A percentile compares a stretch with the other conserved stretches of the same genome.
phyloP scores from a whole-genome alignment of 441 rosid species.

The Adansonia gregorii region DNA sequence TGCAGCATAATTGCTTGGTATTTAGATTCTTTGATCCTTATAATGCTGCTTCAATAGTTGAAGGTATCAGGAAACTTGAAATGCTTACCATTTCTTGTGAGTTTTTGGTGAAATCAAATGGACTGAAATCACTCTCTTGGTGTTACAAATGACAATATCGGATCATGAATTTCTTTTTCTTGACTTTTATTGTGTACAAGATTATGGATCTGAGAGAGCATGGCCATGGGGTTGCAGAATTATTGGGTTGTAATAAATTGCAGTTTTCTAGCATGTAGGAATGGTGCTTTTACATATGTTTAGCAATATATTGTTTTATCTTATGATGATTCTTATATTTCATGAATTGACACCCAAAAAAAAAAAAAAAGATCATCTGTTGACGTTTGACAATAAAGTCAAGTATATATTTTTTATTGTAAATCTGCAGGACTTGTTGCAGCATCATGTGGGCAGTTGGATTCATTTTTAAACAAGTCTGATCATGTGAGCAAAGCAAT shows the following conservation, averaged over 20 bases:
- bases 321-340: neutral
- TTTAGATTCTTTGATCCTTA: neutral
- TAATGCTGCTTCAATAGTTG: neutral
- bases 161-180: neutral
- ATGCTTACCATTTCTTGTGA: neutral
- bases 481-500: constrained; percentile 38
- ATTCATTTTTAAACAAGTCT: constrained; percentile 44
- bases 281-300: neutral
- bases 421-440: constrained; percentile 71
- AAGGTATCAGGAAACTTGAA: neutral
- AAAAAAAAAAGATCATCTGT: neutral
- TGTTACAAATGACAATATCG: neutral
- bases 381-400: constrained; percentile 5
- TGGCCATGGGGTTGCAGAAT: neutral
- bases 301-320: neutral
- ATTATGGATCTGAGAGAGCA: neutral
- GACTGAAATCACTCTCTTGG: neutral
- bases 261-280: neutral
- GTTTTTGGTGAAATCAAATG: neutral
- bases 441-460: constrained; percentile 80
- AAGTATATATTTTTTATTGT: neutral
- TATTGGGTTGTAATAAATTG: neutral
- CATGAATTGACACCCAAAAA: neutral
- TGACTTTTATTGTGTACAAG: neutral
- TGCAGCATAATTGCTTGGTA: constrained; percentile 17